Evolutionary conservation across 495 filamentous ascomycete genomes (phyloP), one percentile per base, ranked within the genome.

Genomic region (Terfezia claveryi): DNA sequence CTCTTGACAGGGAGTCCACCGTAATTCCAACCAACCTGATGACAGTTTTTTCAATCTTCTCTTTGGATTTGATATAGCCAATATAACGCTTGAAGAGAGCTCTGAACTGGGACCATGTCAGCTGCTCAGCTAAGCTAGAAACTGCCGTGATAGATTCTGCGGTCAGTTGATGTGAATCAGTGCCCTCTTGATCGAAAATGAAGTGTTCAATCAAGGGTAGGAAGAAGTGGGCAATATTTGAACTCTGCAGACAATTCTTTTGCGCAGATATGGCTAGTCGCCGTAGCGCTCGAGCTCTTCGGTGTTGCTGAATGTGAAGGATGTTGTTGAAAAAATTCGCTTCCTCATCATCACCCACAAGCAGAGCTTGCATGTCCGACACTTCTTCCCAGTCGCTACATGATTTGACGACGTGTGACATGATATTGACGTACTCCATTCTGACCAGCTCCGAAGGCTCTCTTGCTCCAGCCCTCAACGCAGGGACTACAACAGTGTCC

Each of bases 131-230:
- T 54, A 99, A 66, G 36, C 75, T 72, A 1, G 82, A 81, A 56
- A 96, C 78, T 2, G 85, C 81, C 17, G 69, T 73, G 14, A 87
- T 78, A 11, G 88, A 77, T 65, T 94, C 87, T 5, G 84, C 84
- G 38, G 82, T 79, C 53, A 96, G 69, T 53, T 88, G 92, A 59
- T 93, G 82, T 10, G 82, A 83, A 58, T 79, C 80, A 56, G 82
- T 82, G 51, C 84, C 80, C 23, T 79, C 83, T 14, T 76, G 76
- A 59, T 86, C 80, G 61, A 96, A 89, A 23, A 94, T 77, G 62
- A 94, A 95, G 65, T 94, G 87, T 63, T 99, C 91, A 16, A 94
- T 74, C 10, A 96, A 73, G 1, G 91, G 92, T 32, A 96, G 74
- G 64, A 96, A 86, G 65, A 94, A 82, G 44, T 88, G 80, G 60